Evolutionary conservation across 108 stramenopile genomes (phyloP), one percentile per base, ranked within the genome.

Genomic region (Skeletonema marinoi): DNA sequence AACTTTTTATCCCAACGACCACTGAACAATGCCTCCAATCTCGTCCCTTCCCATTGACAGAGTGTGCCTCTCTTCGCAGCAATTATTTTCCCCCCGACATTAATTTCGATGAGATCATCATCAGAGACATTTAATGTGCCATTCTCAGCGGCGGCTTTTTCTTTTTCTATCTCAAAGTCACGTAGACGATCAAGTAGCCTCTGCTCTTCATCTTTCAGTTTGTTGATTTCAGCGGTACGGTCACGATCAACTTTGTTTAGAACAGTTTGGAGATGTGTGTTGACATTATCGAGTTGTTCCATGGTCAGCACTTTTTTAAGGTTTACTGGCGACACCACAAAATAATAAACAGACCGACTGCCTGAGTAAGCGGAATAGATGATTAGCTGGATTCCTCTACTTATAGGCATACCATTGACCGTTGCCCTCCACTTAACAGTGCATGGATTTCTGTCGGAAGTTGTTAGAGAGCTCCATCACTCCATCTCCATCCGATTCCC

Each of bases 1-100:
- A 77, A 29, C 21, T 21, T 63, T n/a, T 64, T 77, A 29, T 77
- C 76, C 76, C 76, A 77, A 6, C 61, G 69, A 8, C 76, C 76
- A 64, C 76, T 71, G 41, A 77, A 77, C 6, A 77, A 21, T 21
- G 69, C 70, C 17, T 77, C 76, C 2, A 77, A 41, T 31, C 70
- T 70, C 41, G 70, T 71, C n/a, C 70, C 76, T 10, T 41, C 54
- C 32, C 70, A 21, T 29, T 70, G 70, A 35, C 48, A 54, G 3
- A 77, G 21, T 12, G 44, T 63, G 5, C 50, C 69, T 11, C 76
- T 35, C 13, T 13, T 71, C 0, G 66, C 69, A 17, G 61, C 61
- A 19, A 71, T 64, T 7, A 64, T 50, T 60, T 30, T 68, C 25
- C 67, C 67, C 7, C 67, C 67, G 14, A 17, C 67, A 61, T 68